Evolutionary conservation across 108 stramenopile species (phyloP).

Genomic region (Fragilariopsis cylindrus): DNA sequence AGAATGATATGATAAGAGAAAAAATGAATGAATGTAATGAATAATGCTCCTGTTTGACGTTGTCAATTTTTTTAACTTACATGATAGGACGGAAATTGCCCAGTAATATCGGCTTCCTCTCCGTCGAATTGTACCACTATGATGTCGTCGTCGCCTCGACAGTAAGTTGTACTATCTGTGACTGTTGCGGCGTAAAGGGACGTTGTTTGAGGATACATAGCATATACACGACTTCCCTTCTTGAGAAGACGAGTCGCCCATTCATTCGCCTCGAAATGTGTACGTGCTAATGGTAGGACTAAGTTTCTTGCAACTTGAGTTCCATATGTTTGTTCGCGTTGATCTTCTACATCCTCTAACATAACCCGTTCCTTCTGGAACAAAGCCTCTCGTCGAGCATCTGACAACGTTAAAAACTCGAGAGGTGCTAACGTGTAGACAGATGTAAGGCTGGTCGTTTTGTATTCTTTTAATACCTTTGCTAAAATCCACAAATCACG

Average conservation of each 20-base stretch:
- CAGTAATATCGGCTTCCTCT: slow-evolving; percentile 52
- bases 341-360: slow-evolving; percentile 69
- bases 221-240: slow-evolving; percentile 67
- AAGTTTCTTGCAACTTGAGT: slow-evolving; percentile 42
- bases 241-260: slow-evolving; percentile 49
- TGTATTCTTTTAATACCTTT: slow-evolving; percentile 57
- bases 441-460: slow-evolving; percentile 9
- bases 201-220: slow-evolving; percentile 78
- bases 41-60: background rate
- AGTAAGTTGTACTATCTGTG: slow-evolving; percentile 71
- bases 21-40: background rate
- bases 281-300: slow-evolving; percentile 69
- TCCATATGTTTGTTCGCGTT: slow-evolving; percentile 3
- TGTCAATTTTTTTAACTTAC: background rate
- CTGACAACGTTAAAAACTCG: slow-evolving; percentile 56
- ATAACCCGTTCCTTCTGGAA: slow-evolving; percentile 59
- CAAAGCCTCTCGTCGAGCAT: slow-evolving; percentile 50
- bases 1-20: background rate
- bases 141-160: slow-evolving; percentile 75
- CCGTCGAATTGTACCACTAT: slow-evolving; percentile 80
- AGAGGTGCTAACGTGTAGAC: slow-evolving; percentile 20
- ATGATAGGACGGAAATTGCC: slow-evolving; percentile 1
- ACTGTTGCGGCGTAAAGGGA: slow-evolving; percentile 77
- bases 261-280: slow-evolving; percentile 60
- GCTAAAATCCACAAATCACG: slow-evolving; percentile 77